A percentile compares a stretch with the other conserved stretches of the same genome.
These are phyloP conservation scores for Zygoascus hellenicus DNA, from an alignment of 1,139 yeast species.

Conservation along the genomic window DNA sequence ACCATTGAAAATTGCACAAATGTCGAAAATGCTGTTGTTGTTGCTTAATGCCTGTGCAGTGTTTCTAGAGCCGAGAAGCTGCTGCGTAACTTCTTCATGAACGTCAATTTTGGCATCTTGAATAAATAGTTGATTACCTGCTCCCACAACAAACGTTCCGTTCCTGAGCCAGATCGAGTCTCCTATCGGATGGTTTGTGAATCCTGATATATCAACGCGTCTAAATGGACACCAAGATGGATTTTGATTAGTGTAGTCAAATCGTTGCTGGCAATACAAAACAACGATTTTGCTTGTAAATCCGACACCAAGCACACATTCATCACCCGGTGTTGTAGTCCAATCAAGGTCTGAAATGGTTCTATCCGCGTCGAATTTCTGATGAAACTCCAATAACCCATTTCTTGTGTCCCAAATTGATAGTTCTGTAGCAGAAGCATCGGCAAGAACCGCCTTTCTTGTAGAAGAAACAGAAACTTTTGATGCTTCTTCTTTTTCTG, in stretches of 20 bases:
- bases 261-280: slow-evolving; percentile 74
- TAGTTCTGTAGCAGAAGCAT: slow-evolving; percentile 44
- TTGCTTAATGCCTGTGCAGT: slow-evolving; percentile 24
- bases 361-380: slow-evolving; percentile 27
- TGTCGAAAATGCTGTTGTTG: slow-evolving; percentile 50
- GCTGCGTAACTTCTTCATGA: slow-evolving; percentile 44
- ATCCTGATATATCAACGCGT: slow-evolving; percentile 60
- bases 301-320: slow-evolving; percentile 76
- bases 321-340: slow-evolving; percentile 62
- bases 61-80: slow-evolving; percentile 30
- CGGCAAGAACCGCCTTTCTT: slow-evolving; percentile 67
- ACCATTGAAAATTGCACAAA: slow-evolving; percentile 76
- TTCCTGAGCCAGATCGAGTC: slow-evolving; percentile 82
- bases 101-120: slow-evolving; percentile 67
- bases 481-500: slow-evolving; percentile 50
- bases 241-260: slow-evolving; percentile 75
- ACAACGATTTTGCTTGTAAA: slow-evolving; percentile 51
- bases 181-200: slow-evolving; percentile 76
- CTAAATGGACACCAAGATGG: slow-evolving; percentile 78
- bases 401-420: slow-evolving; percentile 73
- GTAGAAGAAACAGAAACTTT: slow-evolving; percentile 69
- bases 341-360: slow-evolving; percentile 63
- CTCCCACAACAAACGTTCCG: slow-evolving; percentile 74
- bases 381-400: slow-evolving; percentile 61
- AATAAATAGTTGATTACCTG: slow-evolving; percentile 84